phyloP scores from a whole-genome alignment of 2,329 filamentous ascomycete species.

The Pyricularia sp. region DNA sequence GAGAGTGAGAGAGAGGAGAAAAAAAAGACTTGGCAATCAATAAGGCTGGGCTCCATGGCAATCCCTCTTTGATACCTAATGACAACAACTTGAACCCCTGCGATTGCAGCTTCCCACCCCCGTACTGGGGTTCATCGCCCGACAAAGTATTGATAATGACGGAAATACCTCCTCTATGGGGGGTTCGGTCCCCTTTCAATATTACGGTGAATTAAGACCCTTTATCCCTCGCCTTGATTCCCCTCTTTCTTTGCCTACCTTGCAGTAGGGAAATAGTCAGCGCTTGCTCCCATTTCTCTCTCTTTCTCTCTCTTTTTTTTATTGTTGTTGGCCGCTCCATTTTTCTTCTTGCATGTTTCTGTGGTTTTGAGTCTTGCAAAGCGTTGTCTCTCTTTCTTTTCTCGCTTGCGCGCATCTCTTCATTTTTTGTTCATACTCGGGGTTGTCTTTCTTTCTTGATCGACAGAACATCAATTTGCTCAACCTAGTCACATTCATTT shows the following conservation, averaged over 20 bases:
- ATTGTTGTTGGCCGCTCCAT: too few species aligned
- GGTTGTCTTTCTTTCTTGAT: not conserved
- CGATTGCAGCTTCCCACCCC: not conserved
- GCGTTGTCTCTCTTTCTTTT: not conserved
- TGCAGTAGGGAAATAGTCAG: not conserved
- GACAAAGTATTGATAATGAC: not conserved
- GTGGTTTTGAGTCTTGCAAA: not conserved
- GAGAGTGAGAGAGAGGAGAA: too few species aligned
- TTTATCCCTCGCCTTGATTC: not conserved
- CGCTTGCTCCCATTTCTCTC: not conserved
- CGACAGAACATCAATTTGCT: not conserved
- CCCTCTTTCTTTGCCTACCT: not conserved
- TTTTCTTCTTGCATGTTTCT: not conserved
- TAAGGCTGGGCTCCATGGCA: not conserved
- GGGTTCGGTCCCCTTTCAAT: not conserved
- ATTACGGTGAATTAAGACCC: not conserved
- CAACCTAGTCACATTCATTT: not conserved
- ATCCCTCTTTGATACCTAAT: not conserved
- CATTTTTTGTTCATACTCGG: not conserved
- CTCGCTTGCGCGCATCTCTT: not conserved
- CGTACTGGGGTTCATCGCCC: not conserved
- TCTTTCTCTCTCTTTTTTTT: not conserved
- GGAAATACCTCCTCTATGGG: not conserved
- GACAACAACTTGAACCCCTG: not conserved
- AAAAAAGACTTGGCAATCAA: not conserved